Evolutionary conservation across 1,284 basidiomycete genomes (phyloP).

Genomic region (Malassezia pachydermatis): DNA sequence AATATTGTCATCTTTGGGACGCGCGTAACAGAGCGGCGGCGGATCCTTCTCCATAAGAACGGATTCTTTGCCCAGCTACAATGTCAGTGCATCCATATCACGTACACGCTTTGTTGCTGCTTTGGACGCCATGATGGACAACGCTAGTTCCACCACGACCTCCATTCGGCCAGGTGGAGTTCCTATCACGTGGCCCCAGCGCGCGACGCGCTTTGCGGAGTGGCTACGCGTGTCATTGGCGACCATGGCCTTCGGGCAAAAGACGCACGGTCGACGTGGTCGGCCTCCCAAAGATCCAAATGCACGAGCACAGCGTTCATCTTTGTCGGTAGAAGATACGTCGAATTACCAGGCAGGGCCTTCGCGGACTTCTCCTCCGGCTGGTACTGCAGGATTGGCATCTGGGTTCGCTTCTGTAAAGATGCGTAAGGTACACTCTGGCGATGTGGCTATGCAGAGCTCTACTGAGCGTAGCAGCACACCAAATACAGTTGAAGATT

Average conservation of each 20-base stretch:
- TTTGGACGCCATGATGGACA: conserved; percentile 19
- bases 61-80: conserved; percentile 74
- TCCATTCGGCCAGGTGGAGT: background rate
- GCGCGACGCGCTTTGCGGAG: conserved; percentile 5
- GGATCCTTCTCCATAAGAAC: conserved; percentile 83
- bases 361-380: background rate
- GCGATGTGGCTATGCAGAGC: background rate
- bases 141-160: background rate
- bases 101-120: conserved; percentile 24
- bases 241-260: conserved; percentile 18
- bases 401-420: background rate
- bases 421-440: background rate
- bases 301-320: conserved; percentile 1
- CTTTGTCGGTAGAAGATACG: background rate
- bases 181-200: conserved; percentile 8
- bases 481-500: conserved; percentile 4
- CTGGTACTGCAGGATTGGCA: background rate
- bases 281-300: conserved; percentile 16
- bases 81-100: background rate
- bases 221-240: background rate
- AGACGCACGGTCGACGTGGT: conserved; percentile 10
- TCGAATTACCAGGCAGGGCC: background rate
- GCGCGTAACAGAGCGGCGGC: conserved; percentile 85
- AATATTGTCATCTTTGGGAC: conserved; percentile 91
- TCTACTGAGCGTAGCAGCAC: background rate